Conservation (phyloP, 1,284 basidiomycete genomes). For the Coniophora puteana region DNA sequence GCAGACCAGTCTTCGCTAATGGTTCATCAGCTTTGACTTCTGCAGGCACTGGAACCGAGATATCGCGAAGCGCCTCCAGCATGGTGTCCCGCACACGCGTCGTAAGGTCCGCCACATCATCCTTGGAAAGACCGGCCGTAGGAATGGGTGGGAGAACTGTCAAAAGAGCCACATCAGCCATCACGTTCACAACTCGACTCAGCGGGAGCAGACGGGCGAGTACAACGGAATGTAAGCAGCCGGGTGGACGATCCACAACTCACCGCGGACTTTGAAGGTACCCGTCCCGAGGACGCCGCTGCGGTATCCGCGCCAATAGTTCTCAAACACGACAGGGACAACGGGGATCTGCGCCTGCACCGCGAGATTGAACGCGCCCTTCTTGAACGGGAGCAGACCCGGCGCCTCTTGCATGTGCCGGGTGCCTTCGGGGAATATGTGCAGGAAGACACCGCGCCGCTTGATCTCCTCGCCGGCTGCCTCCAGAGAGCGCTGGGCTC, state of each 20-base stretch:
- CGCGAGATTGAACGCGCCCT: slow-evolving; percentile 97
- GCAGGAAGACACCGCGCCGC: slow-evolving; percentile 68
- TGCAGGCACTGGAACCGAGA: slow-evolving; percentile 47
- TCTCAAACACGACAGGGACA: slow-evolving; percentile 90
- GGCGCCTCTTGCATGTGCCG: slow-evolving; percentile 68
- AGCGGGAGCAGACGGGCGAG: too few relatives aligned
- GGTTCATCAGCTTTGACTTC: slow-evolving; percentile 15
- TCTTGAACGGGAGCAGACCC: slow-evolving; percentile 88
- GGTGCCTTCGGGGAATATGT: slow-evolving; percentile 94
- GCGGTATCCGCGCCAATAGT: slow-evolving; percentile 87
- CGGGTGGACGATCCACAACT: slow-evolving; percentile 22
- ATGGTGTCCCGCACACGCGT: slow-evolving; percentile 67
- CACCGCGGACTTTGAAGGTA: slow-evolving; percentile 79
- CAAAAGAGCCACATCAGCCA: slow-evolving; percentile 13
- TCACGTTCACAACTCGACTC: too few relatives aligned
- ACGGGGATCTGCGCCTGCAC: slow-evolving; percentile 88
- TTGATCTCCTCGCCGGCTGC: slow-evolving; percentile 85
- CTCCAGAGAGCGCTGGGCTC: slow-evolving; percentile 75
- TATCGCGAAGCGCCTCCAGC: slow-evolving; percentile 64
- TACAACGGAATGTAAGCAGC: slow-evolving; percentile 2
- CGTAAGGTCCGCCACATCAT: slow-evolving; percentile 64
- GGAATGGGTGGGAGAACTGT: slow-evolving; percentile 76
- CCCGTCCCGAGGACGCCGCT: slow-evolving; percentile 79
- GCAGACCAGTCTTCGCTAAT: slow-evolving; percentile 10
- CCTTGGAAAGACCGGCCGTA: slow-evolving; percentile 63